Evolutionary conservation across 176 grass and related monocot genomes (phyloP).

Genomic region (Aegilops longissima): DNA sequence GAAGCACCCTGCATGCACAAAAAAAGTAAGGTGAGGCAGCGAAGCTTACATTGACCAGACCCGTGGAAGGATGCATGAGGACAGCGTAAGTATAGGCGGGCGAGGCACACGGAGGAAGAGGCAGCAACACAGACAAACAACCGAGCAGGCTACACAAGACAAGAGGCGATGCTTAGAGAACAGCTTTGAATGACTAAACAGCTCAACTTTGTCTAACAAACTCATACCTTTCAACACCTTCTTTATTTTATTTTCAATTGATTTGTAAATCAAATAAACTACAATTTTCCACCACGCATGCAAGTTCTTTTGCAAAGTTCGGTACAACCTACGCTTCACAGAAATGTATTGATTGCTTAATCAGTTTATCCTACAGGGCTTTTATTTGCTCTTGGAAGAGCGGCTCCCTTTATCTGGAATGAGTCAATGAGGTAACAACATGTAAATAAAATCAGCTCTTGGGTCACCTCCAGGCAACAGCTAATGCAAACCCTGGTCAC

Average conservation of each 20-base stretch:
- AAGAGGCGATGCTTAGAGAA: no score
- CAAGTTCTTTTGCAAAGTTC: not conserved
- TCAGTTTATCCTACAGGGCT: not conserved
- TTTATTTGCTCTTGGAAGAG: not conserved
- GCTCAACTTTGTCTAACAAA: not conserved
- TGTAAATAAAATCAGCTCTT: not conserved
- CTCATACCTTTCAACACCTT: not conserved
- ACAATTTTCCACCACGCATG: not conserved
- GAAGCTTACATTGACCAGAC: no score
- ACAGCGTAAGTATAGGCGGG: no score
- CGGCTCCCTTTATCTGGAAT: not conserved
- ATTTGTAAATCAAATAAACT: not conserved
- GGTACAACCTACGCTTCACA: not conserved
- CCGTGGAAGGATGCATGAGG: no score
- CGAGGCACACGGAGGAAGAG: no score
- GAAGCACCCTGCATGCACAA: no score
- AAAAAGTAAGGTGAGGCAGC: no score
- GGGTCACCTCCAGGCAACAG: not conserved
- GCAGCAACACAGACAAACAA: no score
- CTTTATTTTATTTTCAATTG: not conserved
- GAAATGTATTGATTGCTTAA: slow-evolving; percentile 8
- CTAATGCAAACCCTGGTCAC: not conserved
- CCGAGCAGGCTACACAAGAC: no score
- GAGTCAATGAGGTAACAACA: not conserved
- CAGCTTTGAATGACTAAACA: not conserved